These are phyloP conservation scores for Polytrichum commune DNA, from an alignment of 225 moss, liverwort and hornwort genomes.

Conservation along the genomic window DNA sequence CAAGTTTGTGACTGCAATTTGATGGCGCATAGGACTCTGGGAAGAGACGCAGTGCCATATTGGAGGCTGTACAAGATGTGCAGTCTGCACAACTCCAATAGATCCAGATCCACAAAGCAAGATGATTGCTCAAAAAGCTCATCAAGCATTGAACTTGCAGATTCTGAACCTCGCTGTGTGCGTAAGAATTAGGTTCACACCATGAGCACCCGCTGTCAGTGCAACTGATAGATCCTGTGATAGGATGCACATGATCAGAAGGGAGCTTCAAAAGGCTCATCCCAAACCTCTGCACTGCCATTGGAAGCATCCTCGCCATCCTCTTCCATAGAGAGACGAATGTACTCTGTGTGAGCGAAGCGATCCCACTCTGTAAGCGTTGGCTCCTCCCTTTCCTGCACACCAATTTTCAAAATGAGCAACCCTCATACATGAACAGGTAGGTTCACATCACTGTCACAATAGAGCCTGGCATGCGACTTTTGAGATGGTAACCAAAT, in stretches of 20 bases:
- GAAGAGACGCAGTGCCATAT: slow-evolving; percentile 14
- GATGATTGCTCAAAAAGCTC: slow-evolving; percentile 17
- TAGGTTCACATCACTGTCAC: no score
- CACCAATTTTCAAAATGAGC: neutral
- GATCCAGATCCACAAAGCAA: slow-evolving; percentile 21
- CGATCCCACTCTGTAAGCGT: slow-evolving; percentile 97
- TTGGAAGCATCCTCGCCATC: slow-evolving; percentile 99
- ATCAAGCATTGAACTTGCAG: neutral
- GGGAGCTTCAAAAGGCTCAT: slow-evolving; percentile 94
- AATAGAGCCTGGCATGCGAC: no score
- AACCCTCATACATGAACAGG: no score
- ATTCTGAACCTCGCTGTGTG: neutral
- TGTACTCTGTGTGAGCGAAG: slow-evolving; percentile 96
- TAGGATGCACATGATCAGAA: slow-evolving; percentile 41
- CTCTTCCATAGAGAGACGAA: slow-evolving; percentile 98
- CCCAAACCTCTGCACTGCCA: slow-evolving; percentile 98
- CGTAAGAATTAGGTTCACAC: neutral
- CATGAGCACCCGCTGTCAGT: neutral
- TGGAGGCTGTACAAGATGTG: slow-evolving; percentile 17
- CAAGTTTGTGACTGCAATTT: slow-evolving; percentile 22
- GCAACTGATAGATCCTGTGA: slow-evolving; percentile 1
- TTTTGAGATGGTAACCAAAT: no score
- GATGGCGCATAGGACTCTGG: slow-evolving; percentile 13
- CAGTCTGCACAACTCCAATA: no score
- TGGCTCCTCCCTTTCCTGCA: slow-evolving; percentile 96